phyloP scores from a whole-genome alignment of 2,329 filamentous ascomycete species.

The Dactylellina leptospora region DNA sequence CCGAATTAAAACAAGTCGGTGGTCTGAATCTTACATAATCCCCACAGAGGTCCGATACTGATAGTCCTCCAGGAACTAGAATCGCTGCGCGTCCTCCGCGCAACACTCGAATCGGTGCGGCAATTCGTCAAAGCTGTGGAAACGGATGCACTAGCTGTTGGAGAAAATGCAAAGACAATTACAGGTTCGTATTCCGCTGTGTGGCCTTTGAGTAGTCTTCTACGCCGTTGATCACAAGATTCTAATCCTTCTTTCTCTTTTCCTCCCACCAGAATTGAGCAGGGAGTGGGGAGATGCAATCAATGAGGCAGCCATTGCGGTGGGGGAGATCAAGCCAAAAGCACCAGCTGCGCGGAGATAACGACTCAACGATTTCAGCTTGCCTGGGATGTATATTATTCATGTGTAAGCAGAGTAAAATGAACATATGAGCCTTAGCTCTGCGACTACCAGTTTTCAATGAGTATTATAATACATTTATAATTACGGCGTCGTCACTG shows the following conservation, averaged over 20 bases:
- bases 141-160: slow-evolving; percentile 52
- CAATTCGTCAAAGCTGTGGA: slow-evolving; percentile 56
- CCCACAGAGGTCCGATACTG: not conserved
- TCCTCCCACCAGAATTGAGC: slow-evolving; percentile 22
- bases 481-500: too few species aligned
- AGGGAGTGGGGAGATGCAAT: slow-evolving; percentile 37
- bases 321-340: slow-evolving; percentile 43
- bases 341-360: slow-evolving; percentile 12
- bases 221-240: too few species aligned
- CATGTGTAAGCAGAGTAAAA: too few species aligned
- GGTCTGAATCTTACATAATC: not conserved
- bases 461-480: too few species aligned
- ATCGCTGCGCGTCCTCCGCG: slow-evolving; percentile 56
- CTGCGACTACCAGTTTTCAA: too few species aligned
- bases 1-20: slow-evolving; percentile 29
- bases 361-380: not conserved
- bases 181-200: slow-evolving; percentile 49
- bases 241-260: not conserved
- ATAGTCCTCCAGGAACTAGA: slow-evolving; percentile 55
- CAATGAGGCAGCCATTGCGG: slow-evolving; percentile 37
- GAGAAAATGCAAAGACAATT: slow-evolving; percentile 54
- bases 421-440: too few species aligned
- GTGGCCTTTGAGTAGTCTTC: too few species aligned
- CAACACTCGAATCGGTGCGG: slow-evolving; percentile 56
- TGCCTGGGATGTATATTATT: too few species aligned